Percentiles rank a stretch among this genome's conserved stretches.
phyloP scores from a whole-genome alignment of 768 basidiomycete genomes.

The Suillus subaureus region DNA sequence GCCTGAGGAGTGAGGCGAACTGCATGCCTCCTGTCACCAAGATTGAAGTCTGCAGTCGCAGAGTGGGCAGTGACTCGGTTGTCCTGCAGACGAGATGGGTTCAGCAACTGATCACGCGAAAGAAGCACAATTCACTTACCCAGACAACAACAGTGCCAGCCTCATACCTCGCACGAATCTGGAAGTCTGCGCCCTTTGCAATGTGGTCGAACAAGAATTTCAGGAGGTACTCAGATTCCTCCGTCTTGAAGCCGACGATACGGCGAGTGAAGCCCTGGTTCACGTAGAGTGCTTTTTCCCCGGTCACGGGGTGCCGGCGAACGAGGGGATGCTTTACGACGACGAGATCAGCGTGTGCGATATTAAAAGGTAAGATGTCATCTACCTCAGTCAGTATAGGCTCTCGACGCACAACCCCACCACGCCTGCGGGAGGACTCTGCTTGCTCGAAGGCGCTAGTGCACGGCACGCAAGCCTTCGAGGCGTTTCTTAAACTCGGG shows the following conservation, averaged over 20 bases:
- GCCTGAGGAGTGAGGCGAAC: conserved; percentile 52
- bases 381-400: conserved; percentile 48
- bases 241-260: conserved; percentile 57
- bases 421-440: conserved; percentile 44
- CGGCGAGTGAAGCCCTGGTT: conserved; percentile 56
- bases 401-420: conserved; percentile 52
- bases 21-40: conserved; percentile 43
- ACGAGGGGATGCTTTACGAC: conserved; percentile 51
- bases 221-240: conserved; percentile 57
- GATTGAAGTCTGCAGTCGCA: conserved; percentile 43
- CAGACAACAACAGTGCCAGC: conserved; percentile 61
- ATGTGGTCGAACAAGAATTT: conserved; percentile 58
- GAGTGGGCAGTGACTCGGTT: conserved; percentile 52
- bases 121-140: conserved; percentile 35
- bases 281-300: conserved; percentile 63
- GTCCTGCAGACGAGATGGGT: conserved; percentile 32
- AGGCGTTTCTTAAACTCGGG: conserved; percentile 58
- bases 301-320: conserved; percentile 60
- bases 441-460: conserved; percentile 56
- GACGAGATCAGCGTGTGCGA: conserved; percentile 1
- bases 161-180: conserved; percentile 50
- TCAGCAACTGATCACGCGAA: not conserved
- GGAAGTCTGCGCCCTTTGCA: conserved; percentile 51
- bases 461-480: conserved; percentile 57
- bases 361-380: conserved; percentile 5